phyloP scores from a whole-genome alignment of 352 stramenopile species.

The Pythium brachiatum region DNA sequence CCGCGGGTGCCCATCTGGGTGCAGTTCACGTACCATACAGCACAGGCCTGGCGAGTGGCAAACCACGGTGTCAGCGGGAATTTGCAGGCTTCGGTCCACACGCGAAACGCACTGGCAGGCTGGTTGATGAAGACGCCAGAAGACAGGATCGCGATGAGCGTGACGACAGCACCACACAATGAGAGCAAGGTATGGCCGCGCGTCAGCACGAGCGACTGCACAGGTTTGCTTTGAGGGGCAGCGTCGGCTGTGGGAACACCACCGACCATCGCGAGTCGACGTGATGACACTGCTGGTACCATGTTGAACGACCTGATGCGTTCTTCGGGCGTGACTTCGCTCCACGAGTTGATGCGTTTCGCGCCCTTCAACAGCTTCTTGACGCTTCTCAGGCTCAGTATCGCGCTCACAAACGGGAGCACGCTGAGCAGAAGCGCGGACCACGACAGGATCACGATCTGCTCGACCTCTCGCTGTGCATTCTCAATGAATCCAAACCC shows the following conservation, averaged over 20 bases:
- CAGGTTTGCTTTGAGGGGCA: background rate
- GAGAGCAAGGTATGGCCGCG: background rate
- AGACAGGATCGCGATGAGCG: background rate
- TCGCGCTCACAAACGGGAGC: conserved; percentile 12
- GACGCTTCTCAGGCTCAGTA: conserved; percentile 16
- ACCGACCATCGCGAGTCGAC: background rate
- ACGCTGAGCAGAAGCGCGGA: conserved; percentile 3
- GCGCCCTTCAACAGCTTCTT: conserved; percentile 9
- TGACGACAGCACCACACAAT: conserved; percentile 1
- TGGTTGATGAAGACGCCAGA: conserved; percentile 1
- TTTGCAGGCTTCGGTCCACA: conserved; percentile 3
- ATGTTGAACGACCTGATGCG: background rate
- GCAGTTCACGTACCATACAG: conserved; percentile 7
- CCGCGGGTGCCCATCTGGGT: conserved; percentile 3
- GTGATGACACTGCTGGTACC: background rate
- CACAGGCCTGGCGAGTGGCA: conserved; percentile 1
- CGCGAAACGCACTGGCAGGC: background rate
- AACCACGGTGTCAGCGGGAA: conserved; percentile 16
- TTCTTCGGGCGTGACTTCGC: background rate
- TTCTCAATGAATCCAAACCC: conserved; percentile 7
- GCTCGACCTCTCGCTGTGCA: conserved; percentile 14
- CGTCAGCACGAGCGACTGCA: background rate
- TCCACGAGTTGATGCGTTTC: conserved; percentile 8
- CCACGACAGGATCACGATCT: conserved; percentile 17
- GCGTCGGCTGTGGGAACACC: too few relatives aligned